phyloP scores from a whole-genome alignment of 192 early-diverging fungal species.

The Entomortierella beljakovae region DNA sequence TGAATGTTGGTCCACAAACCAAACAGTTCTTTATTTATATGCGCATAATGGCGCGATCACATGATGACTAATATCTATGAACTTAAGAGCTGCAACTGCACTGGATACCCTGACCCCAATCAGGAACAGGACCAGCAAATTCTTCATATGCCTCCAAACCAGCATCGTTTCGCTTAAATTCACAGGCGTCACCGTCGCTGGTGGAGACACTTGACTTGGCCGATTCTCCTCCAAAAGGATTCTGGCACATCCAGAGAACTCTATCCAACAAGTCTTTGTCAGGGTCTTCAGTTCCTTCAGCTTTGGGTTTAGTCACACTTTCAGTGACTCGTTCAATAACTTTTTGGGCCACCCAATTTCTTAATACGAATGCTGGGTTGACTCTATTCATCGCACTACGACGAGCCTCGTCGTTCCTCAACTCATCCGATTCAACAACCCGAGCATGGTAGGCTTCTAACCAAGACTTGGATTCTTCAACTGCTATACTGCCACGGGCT shows the following conservation, averaged over 20 bases:
- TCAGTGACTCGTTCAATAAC: constrained; percentile 65
- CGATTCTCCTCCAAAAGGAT: constrained; percentile 63
- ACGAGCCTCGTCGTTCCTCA: constrained; percentile 40
- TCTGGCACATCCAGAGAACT: constrained; percentile 64
- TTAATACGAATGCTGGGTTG: constrained; percentile 84
- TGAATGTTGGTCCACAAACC: too few species aligned
- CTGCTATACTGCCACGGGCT: constrained; percentile 28
- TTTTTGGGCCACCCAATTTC: constrained; percentile 83
- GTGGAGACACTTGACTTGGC: constrained; percentile 10
- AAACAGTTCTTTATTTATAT: too few species aligned
- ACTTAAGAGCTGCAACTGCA: constrained; percentile 80
- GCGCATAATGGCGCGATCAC: too few species aligned
- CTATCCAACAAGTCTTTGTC: constrained; percentile 54
- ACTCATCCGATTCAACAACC: constrained; percentile 53
- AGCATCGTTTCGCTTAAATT: constrained; percentile 33
- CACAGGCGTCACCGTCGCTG: constrained; percentile 51
- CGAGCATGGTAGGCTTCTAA: constrained; percentile 69
- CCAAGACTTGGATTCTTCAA: constrained; percentile 62
- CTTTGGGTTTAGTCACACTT: constrained; percentile 55
- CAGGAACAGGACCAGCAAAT: constrained; percentile 63
- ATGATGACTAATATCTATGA: background rate
- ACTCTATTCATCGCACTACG: constrained; percentile 67
- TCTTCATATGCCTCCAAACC: constrained; percentile 53
- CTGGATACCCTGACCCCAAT: constrained; percentile 73
- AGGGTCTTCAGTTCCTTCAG: constrained; percentile 31